phyloP scores from a whole-genome alignment of 176 grass and related monocot species.

The Paspalum vaginatum region DNA sequence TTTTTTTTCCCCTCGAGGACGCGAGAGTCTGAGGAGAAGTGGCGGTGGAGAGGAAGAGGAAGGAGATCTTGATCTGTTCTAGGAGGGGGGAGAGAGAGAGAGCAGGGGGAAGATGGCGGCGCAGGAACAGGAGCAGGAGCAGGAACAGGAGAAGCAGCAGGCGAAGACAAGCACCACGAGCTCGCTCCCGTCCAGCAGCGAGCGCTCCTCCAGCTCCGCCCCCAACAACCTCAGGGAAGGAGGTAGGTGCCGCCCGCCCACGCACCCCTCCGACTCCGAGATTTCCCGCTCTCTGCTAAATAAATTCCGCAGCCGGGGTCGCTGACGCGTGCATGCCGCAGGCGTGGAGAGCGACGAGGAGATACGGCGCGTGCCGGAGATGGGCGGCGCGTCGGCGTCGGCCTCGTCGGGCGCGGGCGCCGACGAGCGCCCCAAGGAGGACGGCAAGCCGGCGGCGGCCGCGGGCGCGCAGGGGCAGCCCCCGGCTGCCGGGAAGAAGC shows the following conservation, averaged over 20 bases:
- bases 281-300: not conserved
- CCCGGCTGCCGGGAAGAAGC: constrained; percentile 52
- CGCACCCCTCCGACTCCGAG: not conserved
- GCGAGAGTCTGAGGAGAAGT: not conserved
- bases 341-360: constrained; percentile 94
- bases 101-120: constrained; percentile 28
- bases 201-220: constrained; percentile 82
- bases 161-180: constrained; percentile 68
- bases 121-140: constrained; percentile 51
- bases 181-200: constrained; percentile 74
- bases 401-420: constrained; percentile 73
- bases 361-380: constrained; percentile 93
- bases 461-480: constrained; percentile 40
- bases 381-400: constrained; percentile 69
- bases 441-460: constrained; percentile 25
- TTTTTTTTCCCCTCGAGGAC: not conserved
- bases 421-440: constrained; percentile 50
- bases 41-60: not conserved
- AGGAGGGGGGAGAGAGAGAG: not conserved
- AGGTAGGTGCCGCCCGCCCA: constrained; percentile 27
- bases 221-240: constrained; percentile 63
- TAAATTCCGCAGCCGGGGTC: not conserved
- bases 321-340: constrained; percentile 18
- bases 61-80: constrained; percentile 43
- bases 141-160: constrained; percentile 54